Evolutionary conservation across 2,329 filamentous ascomycete genomes (phyloP).

Genomic region (Pseudomassariella vexata): DNA sequence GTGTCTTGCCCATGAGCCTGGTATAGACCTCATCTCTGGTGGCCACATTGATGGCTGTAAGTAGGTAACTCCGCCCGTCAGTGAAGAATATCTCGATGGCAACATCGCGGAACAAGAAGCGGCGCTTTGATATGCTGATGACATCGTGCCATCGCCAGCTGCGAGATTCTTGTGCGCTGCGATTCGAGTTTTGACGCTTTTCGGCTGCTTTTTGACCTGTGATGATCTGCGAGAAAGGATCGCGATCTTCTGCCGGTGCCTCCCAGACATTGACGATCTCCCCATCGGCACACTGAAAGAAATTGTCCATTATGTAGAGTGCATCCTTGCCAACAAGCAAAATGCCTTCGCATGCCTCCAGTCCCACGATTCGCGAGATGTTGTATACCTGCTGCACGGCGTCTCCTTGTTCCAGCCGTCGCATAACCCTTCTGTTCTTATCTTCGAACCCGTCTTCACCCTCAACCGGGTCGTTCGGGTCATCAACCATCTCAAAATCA

Average conservation of each 20-base stretch:
- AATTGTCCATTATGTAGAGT: slow-evolving; percentile 92
- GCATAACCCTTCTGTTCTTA: slow-evolving; percentile 97
- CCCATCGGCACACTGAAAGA: slow-evolving; percentile 89
- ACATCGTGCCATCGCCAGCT: slow-evolving; percentile 94
- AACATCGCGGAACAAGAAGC: slow-evolving; percentile 92
- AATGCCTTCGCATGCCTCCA: slow-evolving; percentile 90
- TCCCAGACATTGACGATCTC: slow-evolving; percentile 97
- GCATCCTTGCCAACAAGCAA: slow-evolving; percentile 88
- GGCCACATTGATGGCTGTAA: slow-evolving; percentile 72
- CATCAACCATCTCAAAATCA: slow-evolving; percentile 93
- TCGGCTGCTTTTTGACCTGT: slow-evolving; percentile 59
- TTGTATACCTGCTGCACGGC: slow-evolving; percentile 93
- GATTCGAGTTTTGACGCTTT: slow-evolving; percentile 53
- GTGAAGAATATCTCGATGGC: slow-evolving; percentile 97
- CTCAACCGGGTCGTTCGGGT: slow-evolving; percentile 79
- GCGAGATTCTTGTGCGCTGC: slow-evolving; percentile 71
- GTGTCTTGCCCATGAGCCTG: slow-evolving; percentile 72
- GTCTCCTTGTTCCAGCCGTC: slow-evolving; percentile 83
- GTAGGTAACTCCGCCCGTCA: slow-evolving; percentile 87
- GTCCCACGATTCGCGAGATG: slow-evolving; percentile 84
- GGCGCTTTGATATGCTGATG: slow-evolving; percentile 90
- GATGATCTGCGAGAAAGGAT: slow-evolving; percentile 93
- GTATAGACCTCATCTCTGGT: slow-evolving; percentile 75
- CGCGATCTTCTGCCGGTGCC: slow-evolving; percentile 84
- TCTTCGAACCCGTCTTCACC: slow-evolving; percentile 78